Evolutionary conservation across 805 yeast genomes (phyloP).

Genomic region (Cyberlindnera japonica): DNA sequence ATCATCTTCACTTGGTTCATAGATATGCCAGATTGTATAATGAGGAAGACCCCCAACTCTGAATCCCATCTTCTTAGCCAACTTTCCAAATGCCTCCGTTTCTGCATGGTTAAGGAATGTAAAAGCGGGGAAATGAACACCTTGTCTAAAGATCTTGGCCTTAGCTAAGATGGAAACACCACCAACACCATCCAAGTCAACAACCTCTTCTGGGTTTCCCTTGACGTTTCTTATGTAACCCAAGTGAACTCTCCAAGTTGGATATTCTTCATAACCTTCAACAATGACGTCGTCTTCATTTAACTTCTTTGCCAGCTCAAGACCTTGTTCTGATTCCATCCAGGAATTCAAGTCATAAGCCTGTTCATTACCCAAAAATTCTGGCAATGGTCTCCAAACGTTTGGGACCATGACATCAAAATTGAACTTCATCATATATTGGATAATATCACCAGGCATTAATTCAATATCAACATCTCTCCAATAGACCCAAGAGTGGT

Average conservation of each 20-base stretch:
- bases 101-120: constrained; percentile 84
- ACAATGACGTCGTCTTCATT: constrained; percentile 84
- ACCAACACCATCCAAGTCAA: constrained; percentile 81
- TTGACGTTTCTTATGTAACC: constrained; percentile 63
- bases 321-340: constrained; percentile 82
- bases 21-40: constrained; percentile 87
- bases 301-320: constrained; percentile 58
- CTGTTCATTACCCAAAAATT: constrained; percentile 84
- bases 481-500: constrained; percentile 92
- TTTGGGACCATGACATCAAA: constrained; percentile 78
- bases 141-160: constrained; percentile 70
- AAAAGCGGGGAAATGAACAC: constrained; percentile 82
- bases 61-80: constrained; percentile 76
- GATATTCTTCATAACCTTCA: constrained; percentile 84
- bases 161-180: constrained; percentile 79
- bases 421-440: constrained; percentile 64
- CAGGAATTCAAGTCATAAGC: constrained; percentile 96
- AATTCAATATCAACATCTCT: constrained; percentile 83
- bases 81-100: constrained; percentile 82
- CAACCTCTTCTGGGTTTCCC: constrained; percentile 60
- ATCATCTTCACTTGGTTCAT: constrained; percentile 86
- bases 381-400: constrained; percentile 97
- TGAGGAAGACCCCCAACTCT: constrained; percentile 86
- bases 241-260: constrained; percentile 80
- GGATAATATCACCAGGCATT: constrained; percentile 73